A percentile compares a stretch with the other conserved stretches of the same genome.
Conservation (phyloP, 2,329 filamentous ascomycete species). For the Colletotrichum camelliae region DNA sequence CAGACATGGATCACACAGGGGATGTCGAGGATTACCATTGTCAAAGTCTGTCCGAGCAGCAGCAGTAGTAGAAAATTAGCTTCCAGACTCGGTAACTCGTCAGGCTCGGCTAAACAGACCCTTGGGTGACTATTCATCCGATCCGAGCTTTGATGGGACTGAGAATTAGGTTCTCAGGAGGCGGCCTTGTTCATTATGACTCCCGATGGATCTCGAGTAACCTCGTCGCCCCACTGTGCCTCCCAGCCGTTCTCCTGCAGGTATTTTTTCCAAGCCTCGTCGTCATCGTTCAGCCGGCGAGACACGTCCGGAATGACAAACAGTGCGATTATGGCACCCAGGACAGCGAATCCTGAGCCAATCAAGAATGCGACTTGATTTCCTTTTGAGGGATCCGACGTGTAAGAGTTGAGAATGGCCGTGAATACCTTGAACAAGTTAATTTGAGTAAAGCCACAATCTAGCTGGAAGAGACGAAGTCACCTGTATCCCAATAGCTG, state of each 20-base stretch:
- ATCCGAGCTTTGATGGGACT: not conserved
- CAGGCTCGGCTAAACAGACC: not conserved
- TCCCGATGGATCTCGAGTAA: conserved; percentile 28
- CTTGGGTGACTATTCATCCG: not conserved
- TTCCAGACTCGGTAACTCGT: not conserved
- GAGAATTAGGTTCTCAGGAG: not conserved
- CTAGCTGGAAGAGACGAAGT: not conserved
- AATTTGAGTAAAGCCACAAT: not conserved
- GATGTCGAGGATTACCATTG: not conserved
- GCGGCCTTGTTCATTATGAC: conserved; percentile 3
- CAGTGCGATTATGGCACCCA: conserved; percentile 48
- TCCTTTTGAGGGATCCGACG: conserved; percentile 44
- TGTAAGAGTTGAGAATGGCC: conserved; percentile 51
- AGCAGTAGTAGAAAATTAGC: not conserved
- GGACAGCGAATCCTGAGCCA: conserved; percentile 51
- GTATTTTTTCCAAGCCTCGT: conserved; percentile 34
- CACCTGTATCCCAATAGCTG: conserved; percentile 51
- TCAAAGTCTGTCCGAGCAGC: not conserved
- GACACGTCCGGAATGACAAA: conserved; percentile 47
- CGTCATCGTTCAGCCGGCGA: conserved; percentile 30
- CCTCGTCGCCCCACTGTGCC: conserved; percentile 31
- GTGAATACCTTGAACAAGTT: conserved; percentile 43
- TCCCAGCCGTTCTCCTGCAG: conserved; percentile 31
- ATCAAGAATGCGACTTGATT: conserved; percentile 57
- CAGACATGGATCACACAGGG: not conserved